Evolutionary conservation across 345 rosid genomes (phyloP).

Genomic region (Arabidopsis suecica): DNA sequence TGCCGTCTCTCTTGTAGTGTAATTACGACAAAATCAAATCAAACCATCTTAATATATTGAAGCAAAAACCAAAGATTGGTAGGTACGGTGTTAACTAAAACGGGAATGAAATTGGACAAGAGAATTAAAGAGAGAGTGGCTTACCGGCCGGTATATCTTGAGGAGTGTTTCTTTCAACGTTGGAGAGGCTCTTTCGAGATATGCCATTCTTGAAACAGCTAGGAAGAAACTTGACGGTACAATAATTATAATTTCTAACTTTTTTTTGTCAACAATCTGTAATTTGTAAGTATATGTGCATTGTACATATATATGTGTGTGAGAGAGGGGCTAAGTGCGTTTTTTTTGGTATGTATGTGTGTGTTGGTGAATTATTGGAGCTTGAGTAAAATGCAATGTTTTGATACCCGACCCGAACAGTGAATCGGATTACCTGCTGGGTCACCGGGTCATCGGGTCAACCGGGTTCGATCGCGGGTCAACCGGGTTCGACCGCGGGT

Average conservation of each 20-base stretch:
- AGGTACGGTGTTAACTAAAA: neutral
- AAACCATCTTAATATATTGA: neutral
- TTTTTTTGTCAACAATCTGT: neutral
- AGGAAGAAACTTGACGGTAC: conserved; percentile 17
- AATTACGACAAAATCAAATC: neutral
- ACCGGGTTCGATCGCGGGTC: too few relatives aligned
- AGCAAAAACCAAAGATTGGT: neutral
- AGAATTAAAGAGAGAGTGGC: neutral
- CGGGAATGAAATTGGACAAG: neutral
- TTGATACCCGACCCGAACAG: too few relatives aligned
- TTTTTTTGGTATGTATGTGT: neutral
- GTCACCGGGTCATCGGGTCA: too few relatives aligned
- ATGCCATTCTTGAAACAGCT: conserved; percentile 38
- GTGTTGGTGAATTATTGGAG: conserved; percentile 26
- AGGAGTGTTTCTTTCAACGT: conserved; percentile 43
- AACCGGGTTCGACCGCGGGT: too few relatives aligned
- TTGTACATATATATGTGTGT: neutral
- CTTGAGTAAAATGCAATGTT: conserved; percentile 33
- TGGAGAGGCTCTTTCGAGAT: conserved; percentile 45
- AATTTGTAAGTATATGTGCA: neutral
- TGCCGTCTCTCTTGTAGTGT: too few relatives aligned
- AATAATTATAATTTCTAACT: neutral
- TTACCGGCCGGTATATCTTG: conserved; percentile 45
- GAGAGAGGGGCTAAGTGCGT: neutral
- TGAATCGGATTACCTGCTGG: too few relatives aligned